Percentiles rank a stretch among this genome's conserved stretches.
phyloP scores from a whole-genome alignment of 805 yeast species.

The Kazachstania africana region DNA sequence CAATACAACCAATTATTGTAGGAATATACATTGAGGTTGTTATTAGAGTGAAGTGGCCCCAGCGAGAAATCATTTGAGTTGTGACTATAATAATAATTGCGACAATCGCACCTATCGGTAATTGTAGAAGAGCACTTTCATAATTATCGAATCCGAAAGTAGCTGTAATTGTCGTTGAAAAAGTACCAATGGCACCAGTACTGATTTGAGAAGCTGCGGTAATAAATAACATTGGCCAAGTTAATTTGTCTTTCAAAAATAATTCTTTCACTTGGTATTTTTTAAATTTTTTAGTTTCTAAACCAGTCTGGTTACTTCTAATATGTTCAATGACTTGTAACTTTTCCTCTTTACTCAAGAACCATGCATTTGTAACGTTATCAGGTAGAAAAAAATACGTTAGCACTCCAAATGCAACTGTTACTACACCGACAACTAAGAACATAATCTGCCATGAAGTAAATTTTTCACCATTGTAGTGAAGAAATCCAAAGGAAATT shows the following conservation, averaged over 20 bases:
- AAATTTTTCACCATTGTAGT: conserved; percentile 31
- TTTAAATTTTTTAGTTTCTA: conserved; percentile 37
- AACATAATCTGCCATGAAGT: conserved; percentile 54
- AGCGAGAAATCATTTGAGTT: conserved; percentile 28
- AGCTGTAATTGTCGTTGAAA: conserved; percentile 40
- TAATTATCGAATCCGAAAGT: conserved; percentile 38
- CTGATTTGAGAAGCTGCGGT: conserved; percentile 37
- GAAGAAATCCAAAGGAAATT: conserved; percentile 42
- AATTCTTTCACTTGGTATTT: conserved; percentile 36
- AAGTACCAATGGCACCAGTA: conserved; percentile 42
- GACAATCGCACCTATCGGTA: conserved; percentile 46
- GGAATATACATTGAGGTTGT: conserved; percentile 31
- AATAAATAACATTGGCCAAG: conserved; percentile 39
- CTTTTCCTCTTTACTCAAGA: conserved; percentile 31
- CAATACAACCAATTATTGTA: conserved; percentile 40
- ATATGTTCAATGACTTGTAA: conserved; percentile 37
- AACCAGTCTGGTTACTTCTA: conserved; percentile 39
- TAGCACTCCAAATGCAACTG: conserved; percentile 37
- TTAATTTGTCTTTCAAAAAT: conserved; percentile 33
- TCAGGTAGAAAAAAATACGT: conserved; percentile 39
- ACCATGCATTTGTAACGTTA: conserved; percentile 32
- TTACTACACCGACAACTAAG: conserved; percentile 42
- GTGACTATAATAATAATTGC: conserved; percentile 31
- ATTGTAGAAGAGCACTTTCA: conserved; percentile 38
- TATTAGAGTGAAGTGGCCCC: conserved; percentile 28